Percentiles rank a stretch among this genome's conserved stretches.
Conservation (phyloP, 352 stramenopile genomes). For the Globisporangium barbulae region DNA sequence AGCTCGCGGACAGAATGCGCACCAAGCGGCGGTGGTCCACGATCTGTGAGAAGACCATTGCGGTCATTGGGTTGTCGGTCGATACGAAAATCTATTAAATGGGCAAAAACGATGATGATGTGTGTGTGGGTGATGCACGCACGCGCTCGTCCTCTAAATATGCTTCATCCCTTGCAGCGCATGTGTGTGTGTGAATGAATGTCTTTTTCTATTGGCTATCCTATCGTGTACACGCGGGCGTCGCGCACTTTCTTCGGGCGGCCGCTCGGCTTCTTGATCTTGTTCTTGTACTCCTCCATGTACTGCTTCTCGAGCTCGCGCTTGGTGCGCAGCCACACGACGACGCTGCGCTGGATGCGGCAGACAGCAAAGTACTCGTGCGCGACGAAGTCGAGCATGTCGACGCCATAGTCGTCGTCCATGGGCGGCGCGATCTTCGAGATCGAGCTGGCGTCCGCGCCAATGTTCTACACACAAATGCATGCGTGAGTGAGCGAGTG, state of each 20-base stretch:
- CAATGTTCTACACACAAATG: slow-evolving; percentile 25
- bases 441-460: slow-evolving; percentile 35
- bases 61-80: not conserved
- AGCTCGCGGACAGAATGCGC: too few relatives aligned
- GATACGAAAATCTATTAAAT: slow-evolving; percentile 12
- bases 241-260: slow-evolving; percentile 75
- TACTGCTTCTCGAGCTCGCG: slow-evolving; percentile 63
- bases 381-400: slow-evolving; percentile 52
- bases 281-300: slow-evolving; percentile 84
- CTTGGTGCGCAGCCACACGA: slow-evolving; percentile 63
- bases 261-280: slow-evolving; percentile 81
- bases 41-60: too few relatives aligned
- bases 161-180: not conserved
- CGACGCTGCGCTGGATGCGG: slow-evolving; percentile 53
- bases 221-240: slow-evolving; percentile 70
- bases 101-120: not conserved
- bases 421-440: slow-evolving; percentile 35
- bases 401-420: slow-evolving; percentile 31
- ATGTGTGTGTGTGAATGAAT: not conserved
- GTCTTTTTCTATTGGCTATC: slow-evolving; percentile 23
- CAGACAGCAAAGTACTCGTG: slow-evolving; percentile 72
- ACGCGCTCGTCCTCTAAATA: slow-evolving; percentile 1
- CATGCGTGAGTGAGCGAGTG: not conserved
- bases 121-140: not conserved
- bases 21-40: too few relatives aligned